Base-by-base conservation (phyloP, 371 early-diverging fungal genomes). In the Mortierella sp. region DNA sequence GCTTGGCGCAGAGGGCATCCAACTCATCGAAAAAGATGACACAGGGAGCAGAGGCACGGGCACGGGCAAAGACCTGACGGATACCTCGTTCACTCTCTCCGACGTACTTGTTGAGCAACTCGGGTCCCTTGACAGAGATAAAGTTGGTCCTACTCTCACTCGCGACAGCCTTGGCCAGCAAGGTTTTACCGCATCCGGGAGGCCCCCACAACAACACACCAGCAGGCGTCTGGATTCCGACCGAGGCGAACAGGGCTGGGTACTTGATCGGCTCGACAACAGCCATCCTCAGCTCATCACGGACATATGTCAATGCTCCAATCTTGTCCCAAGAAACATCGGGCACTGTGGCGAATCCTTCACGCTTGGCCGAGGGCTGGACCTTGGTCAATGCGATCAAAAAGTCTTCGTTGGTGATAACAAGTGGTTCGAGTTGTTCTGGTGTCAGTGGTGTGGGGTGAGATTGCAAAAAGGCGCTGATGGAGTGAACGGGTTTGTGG, bases 21-120 rank as follows among this genome's bases (percentile, higher is more conserved):
- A 99, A 90, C 87, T 99, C 99, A 85, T 99, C 99, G 89, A 99
- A 99, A 83, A 99, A 99, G 50, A 99, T 95, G 19, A 99, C 95
- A 80, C 98, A 99, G 48, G 99, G 99, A 29, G 94, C 91, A 6
- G 95, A 98, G 43, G 97, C 94, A 70, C 97, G 92, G 11, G 99
- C 99, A 44, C 98, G 92, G 5, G 96, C 92, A 91, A 99, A 99
- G 29, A 99, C 97, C 82, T 96, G 95, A 61, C 99, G 94, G 26
- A 99, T 93, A 22, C 97, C 97, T 48, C 98, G 93, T 87, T 99
- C 99, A 88, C 97, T 97, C 84, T 99, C 99, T 74, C 99, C 99
- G 1, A 99, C 99, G 84, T 99, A 99, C 92, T 99, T 99, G 88
- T 98, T 99, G 53, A 99, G 88, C 14, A 99, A 87, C 85, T 99